phyloP scores from a whole-genome alignment of 805 yeast species.

The Candida piceae region DNA sequence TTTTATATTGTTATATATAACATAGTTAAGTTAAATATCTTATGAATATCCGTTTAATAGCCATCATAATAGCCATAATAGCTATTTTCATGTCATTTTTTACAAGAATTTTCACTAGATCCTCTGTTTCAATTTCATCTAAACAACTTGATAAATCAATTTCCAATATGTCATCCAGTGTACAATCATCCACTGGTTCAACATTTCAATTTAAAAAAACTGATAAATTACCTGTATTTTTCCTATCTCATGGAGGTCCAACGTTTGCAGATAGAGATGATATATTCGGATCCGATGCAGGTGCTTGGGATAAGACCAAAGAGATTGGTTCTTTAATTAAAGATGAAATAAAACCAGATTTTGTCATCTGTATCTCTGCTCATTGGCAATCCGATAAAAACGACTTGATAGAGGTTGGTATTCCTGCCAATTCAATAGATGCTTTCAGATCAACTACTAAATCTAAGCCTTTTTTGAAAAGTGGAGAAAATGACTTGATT shows the following conservation, averaged over 20 bases:
- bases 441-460: conserved; percentile 7
- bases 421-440: conserved; percentile 29
- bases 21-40: background rate
- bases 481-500: conserved; percentile 50
- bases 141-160: background rate
- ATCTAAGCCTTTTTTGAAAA: conserved; percentile 11
- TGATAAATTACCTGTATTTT: conserved; percentile 47
- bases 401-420: conserved; percentile 43
- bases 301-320: conserved; percentile 53
- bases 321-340: conserved; percentile 49
- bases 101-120: conserved; percentile 1
- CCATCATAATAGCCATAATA: conserved; percentile 5
- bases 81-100: conserved; percentile 15
- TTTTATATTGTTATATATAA: background rate
- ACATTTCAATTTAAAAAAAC: conserved; percentile 11
- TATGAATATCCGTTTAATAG: conserved; percentile 5
- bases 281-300: conserved; percentile 44
- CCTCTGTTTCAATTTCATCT: background rate
- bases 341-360: conserved; percentile 53
- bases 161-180: conserved; percentile 1
- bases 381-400: conserved; percentile 61
- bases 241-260: conserved; percentile 83
- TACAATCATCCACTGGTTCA: background rate
- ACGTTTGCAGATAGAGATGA: conserved; percentile 59
- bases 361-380: conserved; percentile 62